Base-by-base conservation (phyloP, 495 filamentous ascomycete genomes). In the Annulohypoxylon nitens region DNA sequence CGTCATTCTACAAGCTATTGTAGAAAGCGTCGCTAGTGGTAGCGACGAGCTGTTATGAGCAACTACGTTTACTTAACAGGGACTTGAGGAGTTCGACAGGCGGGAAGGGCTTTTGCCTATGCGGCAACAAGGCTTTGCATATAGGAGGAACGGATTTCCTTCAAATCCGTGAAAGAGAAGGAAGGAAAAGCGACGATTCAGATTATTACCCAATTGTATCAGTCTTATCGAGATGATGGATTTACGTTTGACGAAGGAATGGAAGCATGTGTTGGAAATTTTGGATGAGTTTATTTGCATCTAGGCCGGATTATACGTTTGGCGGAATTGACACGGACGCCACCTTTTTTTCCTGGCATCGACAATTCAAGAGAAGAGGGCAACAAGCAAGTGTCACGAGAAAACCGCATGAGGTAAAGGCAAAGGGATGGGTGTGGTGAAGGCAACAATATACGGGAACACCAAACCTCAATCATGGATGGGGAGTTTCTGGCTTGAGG, bases 21-120 rank as follows among this genome's bases (percentile, higher is more conserved):
- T 93, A 81, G 88, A 90, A 71, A 93, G 93, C 76, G 89, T 89
- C 14, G 90, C 89, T 20, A 88, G 86, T 59, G 90, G 90, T 37
- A 89, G 86, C 69, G 93, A 97, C 78, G 92, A 93, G 73, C 80
- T 95, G 75, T 85, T 94, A 74, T 94, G 80, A 87, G 54, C 36
- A 33, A 33, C 11, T 23, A 34, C 9, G 51, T 23, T 54, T 55
- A 39, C 26, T 26, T 30, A 26, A 26, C 57, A 26, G 18, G 25
- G n/a, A n/a, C 18, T 18, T 10, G 16, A 16, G 39, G 57, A 43
- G 9, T 18, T n/a, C 34, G 55, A 43, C 10, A 14, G 7, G 55
- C 34, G 55, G 36, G 45, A 53, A 69, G 33, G 55, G n/a, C 43
- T 23, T 18, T 39, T 20, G 18, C 25, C 16, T 34, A 67, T 26